Conservation (phyloP, 139 green algal genomes). For the Tetradesmus obliquus region DNA sequence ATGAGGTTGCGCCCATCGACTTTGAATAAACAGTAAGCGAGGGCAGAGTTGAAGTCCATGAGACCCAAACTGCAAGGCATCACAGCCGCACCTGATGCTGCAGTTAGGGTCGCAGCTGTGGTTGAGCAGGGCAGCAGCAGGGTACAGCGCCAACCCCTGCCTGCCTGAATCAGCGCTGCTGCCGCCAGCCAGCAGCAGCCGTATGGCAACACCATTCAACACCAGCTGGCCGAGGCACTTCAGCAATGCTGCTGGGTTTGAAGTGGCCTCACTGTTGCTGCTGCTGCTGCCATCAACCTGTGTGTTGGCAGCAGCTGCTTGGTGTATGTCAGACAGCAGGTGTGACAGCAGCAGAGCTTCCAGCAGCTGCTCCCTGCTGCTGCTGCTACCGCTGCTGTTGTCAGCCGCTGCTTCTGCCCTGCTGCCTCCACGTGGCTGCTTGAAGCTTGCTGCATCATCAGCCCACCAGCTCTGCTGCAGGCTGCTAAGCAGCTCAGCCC, state of each 20-base stretch:
- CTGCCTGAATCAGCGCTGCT: neutral
- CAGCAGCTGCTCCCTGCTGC: neutral
- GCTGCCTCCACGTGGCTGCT: neutral
- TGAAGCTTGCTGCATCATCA: neutral
- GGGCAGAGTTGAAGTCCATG: too few relatives aligned
- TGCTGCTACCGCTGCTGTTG: slow-evolving; percentile 18
- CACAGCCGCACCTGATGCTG: slow-evolving; percentile 25
- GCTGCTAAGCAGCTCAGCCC: neutral
- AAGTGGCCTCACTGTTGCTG: neutral
- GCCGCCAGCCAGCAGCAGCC: neutral
- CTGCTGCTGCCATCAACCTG: neutral
- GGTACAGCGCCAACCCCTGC: slow-evolving; percentile 26
- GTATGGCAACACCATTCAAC: slow-evolving; percentile 20
- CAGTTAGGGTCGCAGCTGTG: slow-evolving; percentile 35
- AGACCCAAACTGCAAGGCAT: too few relatives aligned
- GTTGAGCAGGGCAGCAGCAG: slow-evolving; percentile 23
- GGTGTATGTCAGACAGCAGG: slow-evolving; percentile 3
- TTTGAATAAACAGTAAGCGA: too few relatives aligned
- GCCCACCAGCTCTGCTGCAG: slow-evolving; percentile 1
- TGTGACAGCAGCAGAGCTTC: slow-evolving; percentile 23
- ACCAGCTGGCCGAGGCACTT: neutral
- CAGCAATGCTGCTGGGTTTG: neutral
- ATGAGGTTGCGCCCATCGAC: too few relatives aligned
- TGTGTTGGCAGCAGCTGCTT: neutral
- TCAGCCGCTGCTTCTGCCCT: neutral